Evolutionary conservation across 495 filamentous ascomycete species (phyloP).

Genomic region (Penicillium odoratum): DNA sequence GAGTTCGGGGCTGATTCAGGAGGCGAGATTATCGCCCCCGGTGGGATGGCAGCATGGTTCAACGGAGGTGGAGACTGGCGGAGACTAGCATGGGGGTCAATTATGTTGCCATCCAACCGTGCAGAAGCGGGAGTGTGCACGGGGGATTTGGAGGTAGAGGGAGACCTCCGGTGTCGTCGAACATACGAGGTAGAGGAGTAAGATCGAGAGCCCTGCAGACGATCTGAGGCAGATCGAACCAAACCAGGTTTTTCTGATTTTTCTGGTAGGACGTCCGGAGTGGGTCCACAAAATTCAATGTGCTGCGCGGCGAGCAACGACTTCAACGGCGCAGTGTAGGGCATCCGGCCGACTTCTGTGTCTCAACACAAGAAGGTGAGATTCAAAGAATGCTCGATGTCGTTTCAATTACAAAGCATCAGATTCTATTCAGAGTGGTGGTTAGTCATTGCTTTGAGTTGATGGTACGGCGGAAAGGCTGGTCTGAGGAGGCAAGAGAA

Average conservation of each 20-base stretch:
- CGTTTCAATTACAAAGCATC: slow-evolving; percentile 10
- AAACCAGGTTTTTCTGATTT: slow-evolving; percentile 40
- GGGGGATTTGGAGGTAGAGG: slow-evolving; percentile 50
- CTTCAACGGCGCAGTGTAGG: slow-evolving; percentile 88
- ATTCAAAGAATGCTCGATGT: slow-evolving; percentile 4
- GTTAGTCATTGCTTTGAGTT: slow-evolving; percentile 20
- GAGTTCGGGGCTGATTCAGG: slow-evolving; percentile 77
- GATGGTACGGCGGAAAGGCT: slow-evolving; percentile 15
- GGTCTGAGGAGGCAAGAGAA: slow-evolving; percentile 5
- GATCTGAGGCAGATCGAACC: slow-evolving; percentile 35
- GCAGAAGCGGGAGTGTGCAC: slow-evolving; percentile 31
- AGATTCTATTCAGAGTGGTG: slow-evolving; percentile 8
- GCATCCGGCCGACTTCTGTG: slow-evolving; percentile 67
- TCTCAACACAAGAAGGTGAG: slow-evolving; percentile 36
- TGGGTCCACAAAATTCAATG: slow-evolving; percentile 62
- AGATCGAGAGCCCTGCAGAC: slow-evolving; percentile 66
- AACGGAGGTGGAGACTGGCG: slow-evolving; percentile 79
- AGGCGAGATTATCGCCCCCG: slow-evolving; percentile 80
- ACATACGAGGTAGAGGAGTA: slow-evolving; percentile 76
- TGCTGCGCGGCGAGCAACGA: slow-evolving; percentile 72
- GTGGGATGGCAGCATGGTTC: slow-evolving; percentile 69
- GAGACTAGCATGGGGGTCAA: slow-evolving; percentile 58
- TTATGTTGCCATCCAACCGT: slow-evolving; percentile 44
- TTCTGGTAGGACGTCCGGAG: slow-evolving; percentile 51
- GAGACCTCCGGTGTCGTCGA: slow-evolving; percentile 64